Evolutionary conservation across 495 filamentous ascomycete species (phyloP).

Genomic region (Coniosporium apollinis): DNA sequence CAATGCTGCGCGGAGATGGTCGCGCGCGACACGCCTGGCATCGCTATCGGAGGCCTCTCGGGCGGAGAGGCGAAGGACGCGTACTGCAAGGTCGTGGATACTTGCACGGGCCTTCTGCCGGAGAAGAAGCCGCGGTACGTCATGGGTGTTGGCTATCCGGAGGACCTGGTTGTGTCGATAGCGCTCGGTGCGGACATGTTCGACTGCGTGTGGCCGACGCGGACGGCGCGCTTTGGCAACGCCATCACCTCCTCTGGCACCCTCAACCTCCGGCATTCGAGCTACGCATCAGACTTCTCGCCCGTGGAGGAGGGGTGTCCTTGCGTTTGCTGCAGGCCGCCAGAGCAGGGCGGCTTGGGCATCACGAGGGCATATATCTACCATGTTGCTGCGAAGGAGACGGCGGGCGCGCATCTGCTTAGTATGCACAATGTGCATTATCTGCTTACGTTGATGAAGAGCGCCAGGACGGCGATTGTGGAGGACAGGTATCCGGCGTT

Average conservation of each 20-base stretch:
- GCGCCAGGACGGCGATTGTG: conserved; percentile 59
- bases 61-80: conserved; percentile 63
- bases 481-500: conserved; percentile 71
- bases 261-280: conserved; percentile 65
- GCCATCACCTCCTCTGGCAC: conserved; percentile 69
- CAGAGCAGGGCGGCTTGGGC: conserved; percentile 54
- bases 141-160: conserved; percentile 95
- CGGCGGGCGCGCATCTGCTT: conserved; percentile 82
- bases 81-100: conserved; percentile 49
- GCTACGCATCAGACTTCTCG: conserved; percentile 59
- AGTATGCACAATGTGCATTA: conserved; percentile 94
- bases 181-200: conserved; percentile 98
- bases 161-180: conserved; percentile 80
- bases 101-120: conserved; percentile 71
- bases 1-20: conserved; percentile 86
- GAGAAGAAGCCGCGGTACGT: conserved; percentile 90
- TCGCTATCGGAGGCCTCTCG: conserved; percentile 87
- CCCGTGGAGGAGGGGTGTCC: conserved; percentile 69
- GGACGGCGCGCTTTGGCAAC: conserved; percentile 89
- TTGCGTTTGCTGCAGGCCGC: conserved; percentile 59
- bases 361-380: conserved; percentile 81
- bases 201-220: conserved; percentile 96
- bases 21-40: conserved; percentile 76
- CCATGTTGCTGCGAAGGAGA: conserved; percentile 86
- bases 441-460: conserved; percentile 64